Base-by-base conservation (phyloP, 2,329 filamentous ascomycete genomes). In the Colletotrichum sp. region DNA sequence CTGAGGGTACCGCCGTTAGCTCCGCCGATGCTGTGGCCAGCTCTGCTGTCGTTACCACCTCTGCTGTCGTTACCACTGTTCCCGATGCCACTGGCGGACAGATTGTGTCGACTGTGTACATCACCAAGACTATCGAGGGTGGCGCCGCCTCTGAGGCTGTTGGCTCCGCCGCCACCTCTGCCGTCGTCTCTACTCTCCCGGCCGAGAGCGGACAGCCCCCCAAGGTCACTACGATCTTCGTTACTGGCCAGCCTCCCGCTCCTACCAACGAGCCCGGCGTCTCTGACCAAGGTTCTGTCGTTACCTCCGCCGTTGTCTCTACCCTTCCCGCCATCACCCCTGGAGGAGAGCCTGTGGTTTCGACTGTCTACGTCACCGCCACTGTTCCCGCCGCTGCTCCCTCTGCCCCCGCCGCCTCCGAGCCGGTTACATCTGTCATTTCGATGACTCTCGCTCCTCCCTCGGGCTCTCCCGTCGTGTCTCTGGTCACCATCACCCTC, bases 361-460 rank as follows among this genome's bases (percentile, higher is more conserved):
- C 39, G 13, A 66, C 64, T 16, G 70, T 59, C 4, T 30, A 67
- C 26, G 57, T 39, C 28, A 39, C 71, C 30, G 71, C 66, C 36
- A 24, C 21, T 34, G 63, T 28, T 24, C 34, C 63, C 36, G 32
- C 62, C 24, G 57, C 59, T 26, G 66, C 71, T 7, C 62, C 72
- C 3, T 39, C 67, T 24, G 67, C 60, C 21, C 49, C 21, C 21
- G 49, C 57, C n/a, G 28, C 70, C 26, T 21, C 65, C 24, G 68
- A 75, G 63, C 76, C 76, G 16, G 52, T 73, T 49, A 77, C 75
- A 24, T 78, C 77, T 30, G 68, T 78, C 28, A 63, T 78, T 15
- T 77, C 75, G 10, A 74, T 78, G 70, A 78, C 75, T 9, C 34
- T 78, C 32, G 30, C 68, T 6, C 67, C 76, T 5, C 52, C 68